A percentile compares a stretch with the other conserved stretches of the same genome.
These are phyloP conservation scores for Oxalis stricta DNA, from an alignment of 441 rosid genomes.

Conservation along the genomic window DNA sequence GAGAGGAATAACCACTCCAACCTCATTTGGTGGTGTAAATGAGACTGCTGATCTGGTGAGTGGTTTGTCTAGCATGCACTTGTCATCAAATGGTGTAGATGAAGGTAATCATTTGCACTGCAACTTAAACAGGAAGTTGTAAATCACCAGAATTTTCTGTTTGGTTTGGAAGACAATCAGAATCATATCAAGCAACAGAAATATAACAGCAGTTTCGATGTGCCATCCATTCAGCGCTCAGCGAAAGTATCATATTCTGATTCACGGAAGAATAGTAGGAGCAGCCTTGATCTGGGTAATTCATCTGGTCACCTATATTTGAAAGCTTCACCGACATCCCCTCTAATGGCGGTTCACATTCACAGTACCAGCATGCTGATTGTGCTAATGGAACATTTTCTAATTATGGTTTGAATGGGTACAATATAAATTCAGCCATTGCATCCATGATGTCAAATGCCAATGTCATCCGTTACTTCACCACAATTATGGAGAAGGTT, in stretches of 20 bases:
- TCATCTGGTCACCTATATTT: slow-evolving; percentile 27
- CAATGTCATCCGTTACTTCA: slow-evolving; percentile 35
- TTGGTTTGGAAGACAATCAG: slow-evolving; percentile 37
- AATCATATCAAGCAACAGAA: slow-evolving; percentile 36
- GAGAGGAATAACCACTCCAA: slow-evolving; percentile 33
- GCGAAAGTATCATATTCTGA: slow-evolving; percentile 18
- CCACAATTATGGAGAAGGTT: no score
- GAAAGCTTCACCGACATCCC: slow-evolving; percentile 54
- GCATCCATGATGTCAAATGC: slow-evolving; percentile 57
- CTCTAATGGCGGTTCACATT: slow-evolving; percentile 31
- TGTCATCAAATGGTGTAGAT: slow-evolving; percentile 38
- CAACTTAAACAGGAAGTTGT: slow-evolving; percentile 35
- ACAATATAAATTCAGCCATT: slow-evolving; percentile 42
- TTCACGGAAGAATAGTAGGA: slow-evolving; percentile 26
- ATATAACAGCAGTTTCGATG: slow-evolving; percentile 33
- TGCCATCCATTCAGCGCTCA: slow-evolving; percentile 22
- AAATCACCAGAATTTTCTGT: slow-evolving; percentile 43
- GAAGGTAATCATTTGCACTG: slow-evolving; percentile 26
- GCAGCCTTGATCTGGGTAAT: slow-evolving; percentile 23
- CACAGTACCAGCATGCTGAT: slow-evolving; percentile 51
- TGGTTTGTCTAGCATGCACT: slow-evolving; percentile 58
- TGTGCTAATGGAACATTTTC: slow-evolving; percentile 26
- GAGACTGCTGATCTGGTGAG: slow-evolving; percentile 45
- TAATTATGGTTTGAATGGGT: slow-evolving; percentile 39
- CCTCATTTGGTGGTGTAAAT: slow-evolving; percentile 37